Evolutionary conservation across 768 basidiomycete species (phyloP), one percentile per base, ranked within the genome.

Genomic region (Rhodotorula paludigena): DNA sequence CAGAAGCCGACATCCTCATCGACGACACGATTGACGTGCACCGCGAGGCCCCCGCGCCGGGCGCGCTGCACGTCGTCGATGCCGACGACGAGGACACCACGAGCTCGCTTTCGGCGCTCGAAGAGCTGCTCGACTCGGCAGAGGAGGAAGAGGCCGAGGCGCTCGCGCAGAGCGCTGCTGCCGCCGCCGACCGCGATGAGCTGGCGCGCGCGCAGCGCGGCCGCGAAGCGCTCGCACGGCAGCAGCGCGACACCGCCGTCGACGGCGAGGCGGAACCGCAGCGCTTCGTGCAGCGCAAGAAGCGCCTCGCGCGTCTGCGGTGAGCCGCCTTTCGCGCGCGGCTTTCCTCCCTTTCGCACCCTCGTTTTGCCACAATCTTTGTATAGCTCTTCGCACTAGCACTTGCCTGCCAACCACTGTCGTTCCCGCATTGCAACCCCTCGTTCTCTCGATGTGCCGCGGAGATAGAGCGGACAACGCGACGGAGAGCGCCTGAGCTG

Each of bases 71-170:
- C n/a, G 39, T 56, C 39, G 28, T 39, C n/a, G 55, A 38, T 18
- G 36, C 45, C 18, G 35, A 49, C 28, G 55, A 30, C 49, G 49
- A 51, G 12, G 49, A 32, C 49, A 32, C 47, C 6, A 6, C 49
- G 9, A 14, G 18, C 30, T 20, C 30, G 32, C 49, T 51, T 25
- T 51, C 49, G 49, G 55, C 63, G 21, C 45, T 64, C 36, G 63
- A 64, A 48, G 63, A 64, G n/a, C 47, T 64, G 1, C 39, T 57
- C 36, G 49, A 51, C 49, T 51, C 49, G 49, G 49, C 49, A 8
- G 39, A 56, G 39, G 39, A 56, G 55, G 55, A 41, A 30, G 55
- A 56, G 55, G 28, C 14, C 28, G 41, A 15, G 38, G 39, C 12
- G 39, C 28, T 25, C n/a, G 39, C 25, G 12, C n/a, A n/a, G 25